These are phyloP conservation scores for Aquilaria sinensis DNA, from an alignment of 345 rosid genomes.

Conservation along the genomic window DNA sequence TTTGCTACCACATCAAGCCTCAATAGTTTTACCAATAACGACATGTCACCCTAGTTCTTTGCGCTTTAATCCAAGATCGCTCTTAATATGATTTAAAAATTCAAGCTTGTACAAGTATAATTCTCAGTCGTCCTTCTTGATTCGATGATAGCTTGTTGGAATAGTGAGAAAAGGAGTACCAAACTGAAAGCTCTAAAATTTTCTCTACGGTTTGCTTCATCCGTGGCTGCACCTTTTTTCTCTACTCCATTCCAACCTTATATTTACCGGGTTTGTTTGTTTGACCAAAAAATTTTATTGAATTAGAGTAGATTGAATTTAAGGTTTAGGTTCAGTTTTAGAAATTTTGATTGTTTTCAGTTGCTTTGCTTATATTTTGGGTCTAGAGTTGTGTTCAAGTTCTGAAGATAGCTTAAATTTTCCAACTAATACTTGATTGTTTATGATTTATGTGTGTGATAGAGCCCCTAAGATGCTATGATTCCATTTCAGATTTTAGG, in stretches of 20 bases:
- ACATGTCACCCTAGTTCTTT: too few species aligned
- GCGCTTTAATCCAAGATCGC: too few species aligned
- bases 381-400: not conserved
- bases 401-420: too few species aligned
- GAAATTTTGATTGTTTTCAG: conserved; percentile 17
- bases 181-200: too few species aligned
- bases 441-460: conserved; percentile 12
- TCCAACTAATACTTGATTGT: too few species aligned
- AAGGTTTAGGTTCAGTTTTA: conserved; percentile 10
- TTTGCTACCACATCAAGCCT: too few species aligned
- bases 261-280: conserved; percentile 70
- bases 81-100: too few species aligned
- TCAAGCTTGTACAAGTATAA: too few species aligned
- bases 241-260: conserved; percentile 97
- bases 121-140: too few species aligned
- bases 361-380: conserved; percentile 5
- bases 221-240: conserved; percentile 98
- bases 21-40: too few species aligned
- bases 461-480: conserved; percentile 83
- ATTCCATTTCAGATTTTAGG: conserved; percentile 94
- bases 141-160: too few species aligned
- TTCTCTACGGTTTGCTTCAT: not conserved
- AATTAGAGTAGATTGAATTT: conserved; percentile 4
- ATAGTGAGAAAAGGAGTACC: too few species aligned
- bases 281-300: conserved; percentile 4